Percentiles rank a stretch among this genome's conserved stretches.
These are phyloP conservation scores for Polytrichum commune DNA, from an alignment of 225 moss, liverwort and hornwort species.

Conservation along the genomic window DNA sequence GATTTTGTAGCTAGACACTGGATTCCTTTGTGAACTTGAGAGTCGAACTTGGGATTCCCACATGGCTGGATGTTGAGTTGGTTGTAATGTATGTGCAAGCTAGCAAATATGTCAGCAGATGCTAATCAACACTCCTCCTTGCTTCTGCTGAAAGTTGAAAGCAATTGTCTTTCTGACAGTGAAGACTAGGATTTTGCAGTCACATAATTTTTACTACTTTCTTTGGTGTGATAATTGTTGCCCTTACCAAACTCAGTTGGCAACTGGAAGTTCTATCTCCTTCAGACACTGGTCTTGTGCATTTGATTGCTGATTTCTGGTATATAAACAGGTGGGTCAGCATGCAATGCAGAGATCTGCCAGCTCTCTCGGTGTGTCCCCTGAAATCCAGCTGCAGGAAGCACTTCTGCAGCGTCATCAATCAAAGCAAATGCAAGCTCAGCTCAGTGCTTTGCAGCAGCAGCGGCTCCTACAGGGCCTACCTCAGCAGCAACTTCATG, in stretches of 20 bases:
- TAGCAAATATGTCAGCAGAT: too few relatives aligned
- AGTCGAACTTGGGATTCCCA: too few relatives aligned
- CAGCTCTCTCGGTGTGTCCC: conserved; percentile 36
- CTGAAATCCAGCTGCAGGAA: conserved; percentile 63
- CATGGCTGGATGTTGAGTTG: not conserved
- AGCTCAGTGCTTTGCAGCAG: conserved; percentile 54
- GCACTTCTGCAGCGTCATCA: conserved; percentile 54
- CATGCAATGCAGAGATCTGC: conserved; percentile 40
- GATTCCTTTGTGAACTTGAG: too few relatives aligned
- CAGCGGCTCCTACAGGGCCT: conserved; percentile 41
- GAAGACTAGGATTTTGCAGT: too few relatives aligned
- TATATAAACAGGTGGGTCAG: conserved; percentile 33
- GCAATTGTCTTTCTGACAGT: too few relatives aligned
- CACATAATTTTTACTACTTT: too few relatives aligned
- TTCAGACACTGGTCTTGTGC: not conserved
- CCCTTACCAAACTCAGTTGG: too few relatives aligned
- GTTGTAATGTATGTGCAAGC: too few relatives aligned
- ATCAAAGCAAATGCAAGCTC: conserved; percentile 53
- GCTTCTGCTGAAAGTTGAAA: too few relatives aligned
- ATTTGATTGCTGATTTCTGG: not conserved
- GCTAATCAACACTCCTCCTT: too few relatives aligned
- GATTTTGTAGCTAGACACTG: too few relatives aligned
- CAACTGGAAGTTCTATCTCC: not conserved
- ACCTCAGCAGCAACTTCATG: conserved; percentile 60
- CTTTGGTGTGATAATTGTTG: too few relatives aligned